Evolutionary conservation across 2,329 filamentous ascomycete species (phyloP).

Genomic region (Penicillium paneum): DNA sequence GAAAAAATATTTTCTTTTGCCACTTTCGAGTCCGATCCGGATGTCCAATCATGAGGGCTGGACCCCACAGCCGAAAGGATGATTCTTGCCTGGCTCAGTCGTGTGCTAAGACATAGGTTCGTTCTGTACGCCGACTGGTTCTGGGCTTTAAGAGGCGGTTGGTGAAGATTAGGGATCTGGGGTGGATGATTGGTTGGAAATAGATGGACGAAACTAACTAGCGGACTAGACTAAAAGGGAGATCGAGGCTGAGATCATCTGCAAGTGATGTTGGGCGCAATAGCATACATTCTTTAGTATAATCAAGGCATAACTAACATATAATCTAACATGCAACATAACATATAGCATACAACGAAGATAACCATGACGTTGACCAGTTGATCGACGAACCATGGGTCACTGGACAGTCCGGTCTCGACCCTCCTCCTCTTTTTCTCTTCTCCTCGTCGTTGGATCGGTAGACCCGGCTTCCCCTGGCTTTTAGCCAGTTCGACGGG

Average conservation of each 20-base stretch:
- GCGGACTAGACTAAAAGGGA: neutral
- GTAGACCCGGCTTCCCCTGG: neutral
- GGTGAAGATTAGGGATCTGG: slow-evolving; percentile 7
- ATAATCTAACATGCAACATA: no score
- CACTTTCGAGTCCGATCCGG: slow-evolving; percentile 1
- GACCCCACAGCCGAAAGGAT: slow-evolving; percentile 9
- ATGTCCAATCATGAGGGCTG: neutral
- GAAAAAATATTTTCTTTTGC: slow-evolving; percentile 3
- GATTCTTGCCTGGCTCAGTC: slow-evolving; percentile 15
- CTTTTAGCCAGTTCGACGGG: neutral
- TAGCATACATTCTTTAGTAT: no score
- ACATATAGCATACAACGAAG: no score
- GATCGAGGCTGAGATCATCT: slow-evolving; percentile 2
- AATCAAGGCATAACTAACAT: no score
- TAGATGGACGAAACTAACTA: slow-evolving; percentile 11
- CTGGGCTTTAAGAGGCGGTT: neutral
- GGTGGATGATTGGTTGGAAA: slow-evolving; percentile 15
- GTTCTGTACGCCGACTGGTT: slow-evolving; percentile 20
- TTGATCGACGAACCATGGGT: slow-evolving; percentile 4
- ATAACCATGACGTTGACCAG: slow-evolving; percentile 3
- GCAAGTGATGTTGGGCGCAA: slow-evolving; percentile 1
- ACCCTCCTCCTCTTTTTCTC: neutral
- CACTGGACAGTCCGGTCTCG: neutral
- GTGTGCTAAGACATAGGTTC: slow-evolving; percentile 4
- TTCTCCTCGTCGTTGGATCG: neutral